Evolutionary conservation across 1,139 yeast genomes (phyloP), one percentile per base, ranked within the genome.

Genomic region (Nakaseomyces delphensis): DNA sequence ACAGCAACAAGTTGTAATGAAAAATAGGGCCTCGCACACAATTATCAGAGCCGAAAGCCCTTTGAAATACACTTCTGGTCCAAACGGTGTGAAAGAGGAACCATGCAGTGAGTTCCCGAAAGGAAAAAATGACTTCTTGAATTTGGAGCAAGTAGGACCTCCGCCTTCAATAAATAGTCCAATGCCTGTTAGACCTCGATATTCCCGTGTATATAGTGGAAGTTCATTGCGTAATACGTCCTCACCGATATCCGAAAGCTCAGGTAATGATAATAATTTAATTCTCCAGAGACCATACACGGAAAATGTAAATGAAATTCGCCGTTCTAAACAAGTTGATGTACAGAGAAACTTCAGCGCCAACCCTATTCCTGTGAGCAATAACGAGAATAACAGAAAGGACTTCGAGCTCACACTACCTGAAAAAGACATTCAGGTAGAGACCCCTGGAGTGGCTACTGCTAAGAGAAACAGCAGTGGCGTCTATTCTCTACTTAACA

Each of bases 401-500:
- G 37, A 21, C 3, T 21, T 31, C 18, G 35, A 31, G 3, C 23
- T 31, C 3, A 31, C 35, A 4, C 11, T 31, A 14, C 35, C 35
- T 9, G 6, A 37, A 16, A 31, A 15, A 13, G 32, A 19, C 18
- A 31, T 15, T 16, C 31, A 31, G 23, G 18, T 19, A 13, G 32
- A 15, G 2, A 13, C 24, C 6, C 30, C 32, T 14, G 18, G 30
- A 9, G 19, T 7, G n/a, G n/a, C n/a, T 3, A 20, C 24, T 48
- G 18, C 14, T 15, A 39, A 31, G 23, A 30, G 41, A 16, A 16
- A 21, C 6, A 33, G 50, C 32, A 48, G 48, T 30, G 53, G 49
- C 3, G 51, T 50, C 27, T 47, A 51, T 45, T 46, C 53, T 23
- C 36, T 52, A 23, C 31, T 52, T 19, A 52, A 50, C 18, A 18